Evolutionary conservation across 2,329 filamentous ascomycete species (phyloP).

Genomic region (Venturia asperata): DNA sequence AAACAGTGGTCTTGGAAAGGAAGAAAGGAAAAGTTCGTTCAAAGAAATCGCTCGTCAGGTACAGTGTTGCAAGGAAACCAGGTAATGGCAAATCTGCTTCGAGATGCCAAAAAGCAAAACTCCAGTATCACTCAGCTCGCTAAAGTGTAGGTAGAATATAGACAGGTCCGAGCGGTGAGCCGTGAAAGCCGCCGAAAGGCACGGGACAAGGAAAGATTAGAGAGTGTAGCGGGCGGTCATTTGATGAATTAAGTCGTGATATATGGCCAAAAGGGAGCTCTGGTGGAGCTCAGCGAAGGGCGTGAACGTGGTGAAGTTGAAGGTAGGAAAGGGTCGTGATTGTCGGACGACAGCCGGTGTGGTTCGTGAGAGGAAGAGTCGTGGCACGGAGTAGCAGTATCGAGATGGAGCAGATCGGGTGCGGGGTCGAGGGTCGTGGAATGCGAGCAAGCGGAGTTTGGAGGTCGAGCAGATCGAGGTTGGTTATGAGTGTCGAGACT

Average conservation of each 20-base stretch:
- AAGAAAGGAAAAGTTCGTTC: slow-evolving; percentile 3
- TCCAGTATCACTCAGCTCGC: slow-evolving; percentile 17
- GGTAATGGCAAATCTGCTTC: slow-evolving; percentile 9
- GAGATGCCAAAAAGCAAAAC: slow-evolving; percentile 12
- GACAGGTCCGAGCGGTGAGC: slow-evolving; percentile 10
- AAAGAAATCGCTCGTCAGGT: slow-evolving; percentile 15
- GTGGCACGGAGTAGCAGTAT: slow-evolving; percentile 9
- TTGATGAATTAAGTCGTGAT: slow-evolving; percentile 8
- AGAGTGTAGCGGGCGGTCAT: slow-evolving; percentile 18
- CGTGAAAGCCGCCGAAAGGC: slow-evolving; percentile 16
- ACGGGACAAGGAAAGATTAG: slow-evolving; percentile 15
- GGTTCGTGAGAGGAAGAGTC: background rate
- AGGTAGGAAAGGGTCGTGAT: slow-evolving; percentile 15
- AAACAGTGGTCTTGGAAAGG: background rate
- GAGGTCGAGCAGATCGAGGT: background rate
- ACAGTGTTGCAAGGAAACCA: slow-evolving; percentile 3
- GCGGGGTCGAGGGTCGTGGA: background rate
- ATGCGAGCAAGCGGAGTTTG: background rate
- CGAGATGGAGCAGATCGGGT: slow-evolving; percentile 12
- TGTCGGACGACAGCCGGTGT: slow-evolving; percentile 18
- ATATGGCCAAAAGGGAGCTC: slow-evolving; percentile 6
- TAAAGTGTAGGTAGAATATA: slow-evolving; percentile 8
- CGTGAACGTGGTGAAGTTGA: background rate
- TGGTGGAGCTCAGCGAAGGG: slow-evolving; percentile 5
- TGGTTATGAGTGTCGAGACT: slow-evolving; percentile 10